A percentile compares a stretch with the other conserved stretches of the same genome.
phyloP scores from a whole-genome alignment of 208 protist species.

The Trypanosoma grayi region DNA sequence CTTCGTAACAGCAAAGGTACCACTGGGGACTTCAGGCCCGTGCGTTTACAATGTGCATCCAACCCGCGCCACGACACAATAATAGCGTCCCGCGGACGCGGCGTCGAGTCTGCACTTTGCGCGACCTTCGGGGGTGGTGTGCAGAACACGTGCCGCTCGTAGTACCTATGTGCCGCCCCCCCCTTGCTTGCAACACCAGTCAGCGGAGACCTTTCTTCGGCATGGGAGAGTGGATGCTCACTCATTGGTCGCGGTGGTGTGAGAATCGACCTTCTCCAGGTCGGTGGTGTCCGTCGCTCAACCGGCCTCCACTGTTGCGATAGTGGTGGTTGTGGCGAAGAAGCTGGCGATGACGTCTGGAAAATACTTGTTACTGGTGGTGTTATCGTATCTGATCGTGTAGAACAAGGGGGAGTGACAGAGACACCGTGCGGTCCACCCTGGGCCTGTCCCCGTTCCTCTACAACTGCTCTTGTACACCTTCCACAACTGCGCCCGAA shows the following conservation, averaged over 20 bases:
- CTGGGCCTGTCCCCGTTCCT: background rate
- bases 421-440: background rate
- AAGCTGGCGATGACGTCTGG: background rate
- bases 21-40: constrained; percentile 2
- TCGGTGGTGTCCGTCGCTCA: background rate
- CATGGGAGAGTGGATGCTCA: background rate
- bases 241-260: background rate
- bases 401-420: too few relatives aligned
- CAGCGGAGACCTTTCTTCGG: background rate
- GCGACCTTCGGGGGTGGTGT: background rate
- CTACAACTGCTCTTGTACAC: background rate
- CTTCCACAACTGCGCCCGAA: background rate
- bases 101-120: background rate
- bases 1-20: constrained; percentile 4
- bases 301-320: background rate
- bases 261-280: background rate
- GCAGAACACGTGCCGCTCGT: background rate
- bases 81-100: background rate
- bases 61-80: constrained; percentile 13
- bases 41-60: constrained; percentile 11
- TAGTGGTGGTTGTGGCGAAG: too few relatives aligned
- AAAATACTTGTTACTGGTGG: background rate
- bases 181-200: background rate
- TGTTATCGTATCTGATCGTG: background rate
- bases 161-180: background rate